Evolutionary conservation across 2,329 filamentous ascomycete genomes (phyloP).

Genomic region (Phaeophleospora eucalypticola): DNA sequence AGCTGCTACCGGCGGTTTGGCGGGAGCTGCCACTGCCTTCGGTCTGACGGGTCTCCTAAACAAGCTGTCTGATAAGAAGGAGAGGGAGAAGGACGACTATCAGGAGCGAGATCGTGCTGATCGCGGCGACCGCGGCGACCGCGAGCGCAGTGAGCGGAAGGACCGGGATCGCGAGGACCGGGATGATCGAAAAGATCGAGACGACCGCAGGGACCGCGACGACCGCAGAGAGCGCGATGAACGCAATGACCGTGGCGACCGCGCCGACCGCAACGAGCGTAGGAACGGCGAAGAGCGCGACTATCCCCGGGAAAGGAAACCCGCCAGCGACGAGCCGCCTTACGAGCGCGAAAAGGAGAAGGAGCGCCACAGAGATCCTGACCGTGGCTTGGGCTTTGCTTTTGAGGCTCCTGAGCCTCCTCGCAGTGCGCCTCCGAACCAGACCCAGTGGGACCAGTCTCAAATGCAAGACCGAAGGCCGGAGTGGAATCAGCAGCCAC

Average conservation of each 20-base stretch:
- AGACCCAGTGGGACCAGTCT: constrained; percentile 15
- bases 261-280: constrained; percentile 4
- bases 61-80: constrained; percentile 21
- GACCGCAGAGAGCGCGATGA: constrained; percentile 11
- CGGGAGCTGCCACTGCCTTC: constrained; percentile 29
- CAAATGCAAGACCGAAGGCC: constrained; percentile 1
- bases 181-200: constrained; percentile 7
- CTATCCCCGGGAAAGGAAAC: constrained; percentile 10
- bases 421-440: constrained; percentile 16
- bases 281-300: not conserved
- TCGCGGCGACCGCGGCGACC: constrained; percentile 16
- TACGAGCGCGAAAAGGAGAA: constrained; percentile 24
- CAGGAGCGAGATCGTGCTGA: constrained; percentile 16
- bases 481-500: constrained; percentile 4
- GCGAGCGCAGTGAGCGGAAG: constrained; percentile 3
- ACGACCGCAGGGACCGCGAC: constrained; percentile 16
- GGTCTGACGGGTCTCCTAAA: constrained; percentile 28
- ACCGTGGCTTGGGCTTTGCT: constrained; percentile 32
- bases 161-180: not conserved
- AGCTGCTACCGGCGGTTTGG: constrained; percentile 30
- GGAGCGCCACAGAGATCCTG: constrained; percentile 26
- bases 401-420: constrained; percentile 29
- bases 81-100: constrained; percentile 23
- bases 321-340: constrained; percentile 23
- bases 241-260: constrained; percentile 16